These are phyloP conservation scores for Orbilia brochopaga DNA, from an alignment of 2,329 filamentous ascomycete species.

Conservation along the genomic window DNA sequence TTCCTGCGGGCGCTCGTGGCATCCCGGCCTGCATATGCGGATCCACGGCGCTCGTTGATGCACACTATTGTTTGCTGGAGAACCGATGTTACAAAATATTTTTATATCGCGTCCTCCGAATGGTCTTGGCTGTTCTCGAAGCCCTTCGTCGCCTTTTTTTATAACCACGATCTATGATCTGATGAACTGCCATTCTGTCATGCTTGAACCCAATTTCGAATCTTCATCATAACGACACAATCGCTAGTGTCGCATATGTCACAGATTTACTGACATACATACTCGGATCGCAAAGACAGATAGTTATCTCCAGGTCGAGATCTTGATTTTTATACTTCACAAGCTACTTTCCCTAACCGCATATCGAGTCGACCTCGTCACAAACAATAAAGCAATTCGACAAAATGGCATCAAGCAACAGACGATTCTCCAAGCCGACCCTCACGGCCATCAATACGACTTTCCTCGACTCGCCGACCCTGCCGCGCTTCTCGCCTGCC, in stretches of 20 bases:
- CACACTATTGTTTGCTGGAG: background rate
- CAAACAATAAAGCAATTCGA: background rate
- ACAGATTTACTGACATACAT: background rate
- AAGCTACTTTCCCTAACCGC: background rate
- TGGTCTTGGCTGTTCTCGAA: too few relatives aligned
- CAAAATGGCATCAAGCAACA: constrained; percentile 40
- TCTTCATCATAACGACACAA: too few relatives aligned
- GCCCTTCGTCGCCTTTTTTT: too few relatives aligned
- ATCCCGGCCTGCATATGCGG: background rate
- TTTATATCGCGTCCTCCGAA: too few relatives aligned
- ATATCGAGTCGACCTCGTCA: constrained; percentile 36
- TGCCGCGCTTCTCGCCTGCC: constrained; percentile 35
- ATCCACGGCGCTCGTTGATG: too few relatives aligned
- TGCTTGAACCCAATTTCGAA: too few relatives aligned
- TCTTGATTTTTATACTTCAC: background rate
- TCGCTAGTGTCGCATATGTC: too few relatives aligned
- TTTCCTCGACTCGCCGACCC: constrained; percentile 33
- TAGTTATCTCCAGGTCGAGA: constrained; percentile 32
- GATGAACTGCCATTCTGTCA: too few relatives aligned
- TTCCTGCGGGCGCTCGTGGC: background rate
- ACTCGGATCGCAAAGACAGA: background rate
- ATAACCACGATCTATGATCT: too few relatives aligned
- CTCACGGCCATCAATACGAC: constrained; percentile 48
- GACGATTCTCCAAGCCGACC: constrained; percentile 39
- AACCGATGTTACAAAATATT: background rate